Base-by-base conservation (phyloP, 352 stramenopile genomes). In the Globisporangium rhizosaccharum region DNA sequence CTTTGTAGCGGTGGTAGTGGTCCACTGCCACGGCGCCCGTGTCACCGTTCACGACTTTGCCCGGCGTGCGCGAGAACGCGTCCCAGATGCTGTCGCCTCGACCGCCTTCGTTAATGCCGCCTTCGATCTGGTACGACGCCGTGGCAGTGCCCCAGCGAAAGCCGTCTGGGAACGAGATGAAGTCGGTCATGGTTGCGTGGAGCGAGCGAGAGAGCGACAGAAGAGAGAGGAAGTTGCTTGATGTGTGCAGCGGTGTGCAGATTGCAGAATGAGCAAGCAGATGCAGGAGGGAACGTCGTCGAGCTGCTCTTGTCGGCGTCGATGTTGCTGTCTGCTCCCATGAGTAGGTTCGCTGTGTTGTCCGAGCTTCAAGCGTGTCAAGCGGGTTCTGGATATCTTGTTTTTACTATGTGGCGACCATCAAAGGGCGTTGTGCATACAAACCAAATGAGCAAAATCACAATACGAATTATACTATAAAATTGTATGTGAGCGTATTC, bases 41-140 rank as follows among this genome's bases (percentile, higher is more conserved):
- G 37, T 96, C 78, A 15, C 75, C 74, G 59, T 96, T 74, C 46
- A 70, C 56, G 0, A 87, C 72, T 41, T 90, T 91, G 51, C 73
- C 73, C 0, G 76, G 72, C 42, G 82, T 71, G 62, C 80, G 61
- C 30, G 75, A 78, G 68, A 92, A 98, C 18, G 75, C 80, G 73
- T 98, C 94, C 94, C 94, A 98, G 61, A 97, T 97, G 37, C 58
- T 73, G 51, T 73, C 59, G 41, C 86, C 87, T n/a, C 89, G 75
- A 10, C 91, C 91, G 51, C 84, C 92, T 53, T 92, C 79, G 25
- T 93, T 63, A 14, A 71, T 67, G 15, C 75, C 92, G 28, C 93
- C 95, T 73, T 98, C 93, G 59, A 98, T 90, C 73, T 98, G 92
- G 75, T 97, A 98, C 36, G 83, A 67, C 14, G 91, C 89, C 0